Percentiles rank a stretch among this genome's conserved stretches.
Evolutionary conservation across 805 yeast genomes (phyloP).

Genomic region (Candida rishiriensis): DNA sequence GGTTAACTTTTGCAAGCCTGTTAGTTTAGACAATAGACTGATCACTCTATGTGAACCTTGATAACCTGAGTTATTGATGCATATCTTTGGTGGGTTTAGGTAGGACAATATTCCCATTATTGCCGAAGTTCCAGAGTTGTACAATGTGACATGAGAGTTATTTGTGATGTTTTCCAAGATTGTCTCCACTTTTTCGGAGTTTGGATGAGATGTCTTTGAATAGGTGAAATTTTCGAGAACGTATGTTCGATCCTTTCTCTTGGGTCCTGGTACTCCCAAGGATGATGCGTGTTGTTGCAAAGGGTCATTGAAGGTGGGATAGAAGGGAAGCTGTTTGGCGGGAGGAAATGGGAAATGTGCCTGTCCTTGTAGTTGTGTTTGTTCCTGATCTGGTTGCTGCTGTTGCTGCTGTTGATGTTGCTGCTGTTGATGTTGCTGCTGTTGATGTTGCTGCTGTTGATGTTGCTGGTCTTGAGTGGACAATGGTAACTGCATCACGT

Average conservation of each 20-base stretch:
- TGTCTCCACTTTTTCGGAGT: conserved; percentile 42
- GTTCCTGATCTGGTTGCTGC: no score
- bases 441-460: conserved; percentile 1
- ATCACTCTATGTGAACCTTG: conserved; percentile 51
- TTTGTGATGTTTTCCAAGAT: conserved; percentile 42
- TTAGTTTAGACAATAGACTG: conserved; percentile 37
- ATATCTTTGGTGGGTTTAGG: conserved; percentile 40
- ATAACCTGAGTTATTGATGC: conserved; percentile 43
- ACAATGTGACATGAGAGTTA: conserved; percentile 42
- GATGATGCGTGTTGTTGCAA: conserved; percentile 10
- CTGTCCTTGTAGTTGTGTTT: not conserved
- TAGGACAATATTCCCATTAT: conserved; percentile 45
- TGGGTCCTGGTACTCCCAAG: conserved; percentile 1
- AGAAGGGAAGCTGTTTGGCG: conserved; percentile 14
- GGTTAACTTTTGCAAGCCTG: conserved; percentile 35
- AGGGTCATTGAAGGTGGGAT: conserved; percentile 25
- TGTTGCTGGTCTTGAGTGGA: not conserved
- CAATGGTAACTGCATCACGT: not conserved
- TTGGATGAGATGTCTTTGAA: conserved; percentile 43
- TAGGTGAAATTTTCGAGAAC: conserved; percentile 30
- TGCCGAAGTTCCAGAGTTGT: conserved; percentile 49
- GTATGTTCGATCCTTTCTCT: conserved; percentile 13
- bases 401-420: not conserved
- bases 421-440: not conserved
- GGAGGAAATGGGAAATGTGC: not conserved